Conservation (phyloP, 139 green algal genomes). For the Deuterostichococcus epilithicus region DNA sequence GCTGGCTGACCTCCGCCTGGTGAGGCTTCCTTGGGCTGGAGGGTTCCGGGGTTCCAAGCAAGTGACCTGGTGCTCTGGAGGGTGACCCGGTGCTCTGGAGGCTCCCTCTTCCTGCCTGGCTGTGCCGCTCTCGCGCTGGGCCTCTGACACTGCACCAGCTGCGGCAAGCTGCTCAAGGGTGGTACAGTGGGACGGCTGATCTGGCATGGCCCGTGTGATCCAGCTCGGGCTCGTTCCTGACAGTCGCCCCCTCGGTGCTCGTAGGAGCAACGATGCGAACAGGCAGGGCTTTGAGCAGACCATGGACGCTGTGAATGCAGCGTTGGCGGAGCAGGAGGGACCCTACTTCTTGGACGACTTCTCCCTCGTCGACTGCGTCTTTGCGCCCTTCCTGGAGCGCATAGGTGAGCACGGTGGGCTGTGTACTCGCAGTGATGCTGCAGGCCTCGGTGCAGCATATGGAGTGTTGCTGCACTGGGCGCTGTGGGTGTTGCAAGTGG, state of each 20-base stretch:
- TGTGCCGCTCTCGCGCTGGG: too few relatives aligned
- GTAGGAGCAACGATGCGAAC: conserved; percentile 32
- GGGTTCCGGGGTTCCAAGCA: neutral
- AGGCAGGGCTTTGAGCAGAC: conserved; percentile 45
- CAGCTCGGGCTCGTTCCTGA: neutral
- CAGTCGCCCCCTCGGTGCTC: neutral
- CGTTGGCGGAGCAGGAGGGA: conserved; percentile 38
- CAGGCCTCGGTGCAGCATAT: too few relatives aligned
- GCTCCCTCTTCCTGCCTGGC: too few relatives aligned
- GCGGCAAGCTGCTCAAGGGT: conserved; percentile 11
- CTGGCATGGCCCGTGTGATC: too few relatives aligned
- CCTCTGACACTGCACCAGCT: too few relatives aligned
- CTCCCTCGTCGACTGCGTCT: conserved; percentile 75
- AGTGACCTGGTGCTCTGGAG: too few relatives aligned
- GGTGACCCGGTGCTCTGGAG: too few relatives aligned
- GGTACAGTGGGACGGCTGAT: too few relatives aligned
- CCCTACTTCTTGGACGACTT: conserved; percentile 90
- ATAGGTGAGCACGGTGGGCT: conserved; percentile 22
- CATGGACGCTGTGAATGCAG: conserved; percentile 62
- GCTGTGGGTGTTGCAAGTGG: too few relatives aligned
- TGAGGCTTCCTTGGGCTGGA: conserved; percentile 11
- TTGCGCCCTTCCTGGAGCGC: conserved; percentile 91
- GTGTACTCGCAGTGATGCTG: too few relatives aligned
- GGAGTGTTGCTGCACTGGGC: too few relatives aligned
- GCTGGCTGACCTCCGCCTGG: conserved; percentile 61